A percentile compares a stretch with the other conserved stretches of the same genome.
Evolutionary conservation across 2,329 filamentous ascomycete species (phyloP).

Genomic region (Helotiales sp.): DNA sequence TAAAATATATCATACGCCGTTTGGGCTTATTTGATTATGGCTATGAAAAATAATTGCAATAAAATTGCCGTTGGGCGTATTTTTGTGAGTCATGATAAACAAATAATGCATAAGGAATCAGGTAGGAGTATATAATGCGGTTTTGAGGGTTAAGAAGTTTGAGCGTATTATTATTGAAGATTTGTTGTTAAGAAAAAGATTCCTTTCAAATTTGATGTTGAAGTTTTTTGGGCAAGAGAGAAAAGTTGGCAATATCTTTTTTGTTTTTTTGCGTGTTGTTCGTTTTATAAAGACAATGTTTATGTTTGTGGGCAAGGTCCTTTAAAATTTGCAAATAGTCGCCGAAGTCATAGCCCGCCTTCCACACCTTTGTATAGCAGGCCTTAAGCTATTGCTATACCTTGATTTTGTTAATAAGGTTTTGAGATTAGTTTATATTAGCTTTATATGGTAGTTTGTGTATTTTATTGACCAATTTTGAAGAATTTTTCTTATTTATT

Average conservation of each 20-base stretch:
- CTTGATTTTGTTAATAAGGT: too few species aligned
- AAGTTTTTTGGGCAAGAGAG: neutral
- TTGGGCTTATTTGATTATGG: neutral
- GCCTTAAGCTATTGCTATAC: too few species aligned
- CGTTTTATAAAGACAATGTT: too few species aligned
- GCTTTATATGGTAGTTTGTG: too few species aligned
- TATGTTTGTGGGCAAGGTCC: too few species aligned
- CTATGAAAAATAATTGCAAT: neutral
- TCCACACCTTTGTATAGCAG: too few species aligned
- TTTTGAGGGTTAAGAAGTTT: slow-evolving; percentile 2
- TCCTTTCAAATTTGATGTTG: slow-evolving; percentile 4
- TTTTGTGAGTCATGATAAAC: neutral
- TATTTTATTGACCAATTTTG: too few species aligned
- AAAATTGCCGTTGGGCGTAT: neutral
- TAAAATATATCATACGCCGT: neutral
- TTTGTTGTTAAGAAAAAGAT: slow-evolving; percentile 5
- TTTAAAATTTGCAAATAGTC: too few species aligned
- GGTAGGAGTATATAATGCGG: slow-evolving; percentile 1
- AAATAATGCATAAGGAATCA: neutral
- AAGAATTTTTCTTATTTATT: too few species aligned
- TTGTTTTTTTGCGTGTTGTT: neutral
- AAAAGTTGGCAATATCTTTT: neutral
- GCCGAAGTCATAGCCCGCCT: too few species aligned
- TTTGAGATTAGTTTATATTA: too few species aligned
- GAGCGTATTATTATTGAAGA: slow-evolving; percentile 12